These are phyloP conservation scores for Turnera subulata DNA, from an alignment of 345 rosid species.

Conservation along the genomic window DNA sequence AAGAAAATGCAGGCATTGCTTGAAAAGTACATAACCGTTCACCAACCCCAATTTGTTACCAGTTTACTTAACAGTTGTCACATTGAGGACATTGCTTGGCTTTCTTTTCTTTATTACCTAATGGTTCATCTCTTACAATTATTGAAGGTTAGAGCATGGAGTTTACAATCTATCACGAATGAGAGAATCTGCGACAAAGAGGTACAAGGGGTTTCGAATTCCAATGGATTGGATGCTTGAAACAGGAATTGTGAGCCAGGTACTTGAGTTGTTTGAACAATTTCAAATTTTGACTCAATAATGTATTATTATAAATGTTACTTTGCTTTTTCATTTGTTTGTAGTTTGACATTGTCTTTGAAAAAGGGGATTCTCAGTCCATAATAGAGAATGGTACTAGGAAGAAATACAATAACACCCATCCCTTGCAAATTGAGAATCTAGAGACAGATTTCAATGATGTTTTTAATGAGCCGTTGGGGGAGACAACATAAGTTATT, in stretches of 20 bases:
- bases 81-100: background rate
- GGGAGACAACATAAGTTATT: constrained; percentile 9
- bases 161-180: constrained; percentile 82
- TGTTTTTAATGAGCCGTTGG: constrained; percentile 13
- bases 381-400: too few species aligned
- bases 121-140: background rate
- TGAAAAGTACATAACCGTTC: constrained; percentile 57
- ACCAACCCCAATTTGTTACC: background rate
- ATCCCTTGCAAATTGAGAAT: background rate
- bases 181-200: constrained; percentile 76
- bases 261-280: constrained; percentile 12
- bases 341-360: background rate
- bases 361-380: too few species aligned
- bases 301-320: too few species aligned
- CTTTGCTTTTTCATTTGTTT: background rate
- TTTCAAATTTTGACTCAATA: background rate
- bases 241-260: constrained; percentile 85
- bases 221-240: constrained; percentile 97
- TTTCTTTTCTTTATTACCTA: background rate
- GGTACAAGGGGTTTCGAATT: constrained; percentile 66
- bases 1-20: constrained; percentile 91
- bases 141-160: constrained; percentile 78
- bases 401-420: too few species aligned
- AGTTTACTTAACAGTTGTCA: too few species aligned
- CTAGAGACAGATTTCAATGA: constrained; percentile 7